Evolutionary conservation across 768 basidiomycete species (phyloP), one percentile per base, ranked within the genome.

Genomic region (Serendipita sp.): DNA sequence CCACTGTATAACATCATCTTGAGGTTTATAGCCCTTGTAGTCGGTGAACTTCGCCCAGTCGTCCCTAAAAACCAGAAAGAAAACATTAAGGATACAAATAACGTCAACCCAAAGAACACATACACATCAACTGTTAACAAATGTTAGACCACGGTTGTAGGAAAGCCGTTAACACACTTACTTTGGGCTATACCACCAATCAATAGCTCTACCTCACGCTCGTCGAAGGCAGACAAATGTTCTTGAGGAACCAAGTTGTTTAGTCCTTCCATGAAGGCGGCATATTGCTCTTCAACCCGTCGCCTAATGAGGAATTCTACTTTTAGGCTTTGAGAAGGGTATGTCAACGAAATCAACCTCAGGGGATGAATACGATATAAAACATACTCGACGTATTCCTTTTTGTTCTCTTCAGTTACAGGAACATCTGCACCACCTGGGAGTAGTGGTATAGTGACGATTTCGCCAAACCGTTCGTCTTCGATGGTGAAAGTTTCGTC

Each of bases 1-100:
- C 92, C 92, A 94, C 70, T 90, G 87, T 68, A 94, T 90, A 66
- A 89, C 86, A 71, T 89, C 85, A 71, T 91, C 89, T 24, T 24
- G 24, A 24, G 24, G 2, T 83, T 86, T 77, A 88, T 88, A 70
- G 24, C 35, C n/a, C 56, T 90, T 85, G 72, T 94, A 94, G 71
- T 94, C 92, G 18, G 92, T 95, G 74, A 89, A 91, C 71, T 92
- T 91, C 69, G 86, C 88, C 92, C 92, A 93, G 70, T 92, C 90
- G 69, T 92, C 89, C 24, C 24, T 24, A 1, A 24, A 24, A 24
- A 24, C 24, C 24, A 24, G 24, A 24, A 24, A 24, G 24, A 1
- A 24, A 24, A 24, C 24, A 24, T 24, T 24, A 24, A 24, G 1
- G 24, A 24, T 24, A 24, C 24, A 1, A 24, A 24, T 24, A 76